These are phyloP conservation scores for Penicillium riverlandense DNA, from an alignment of 495 filamentous ascomycete species.

Conservation along the genomic window DNA sequence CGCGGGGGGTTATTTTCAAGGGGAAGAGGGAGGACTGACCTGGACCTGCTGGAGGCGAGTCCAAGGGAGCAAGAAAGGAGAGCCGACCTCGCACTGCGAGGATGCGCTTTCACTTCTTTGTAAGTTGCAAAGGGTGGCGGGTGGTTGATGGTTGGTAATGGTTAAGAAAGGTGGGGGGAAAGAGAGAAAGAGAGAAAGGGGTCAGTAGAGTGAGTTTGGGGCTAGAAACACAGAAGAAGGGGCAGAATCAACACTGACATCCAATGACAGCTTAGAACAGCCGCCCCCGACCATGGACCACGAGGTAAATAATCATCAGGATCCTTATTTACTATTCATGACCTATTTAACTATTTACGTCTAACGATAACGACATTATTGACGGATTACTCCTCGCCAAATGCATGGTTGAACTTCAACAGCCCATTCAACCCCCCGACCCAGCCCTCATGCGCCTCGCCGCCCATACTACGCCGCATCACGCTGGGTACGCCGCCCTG, in stretches of 20 bases:
- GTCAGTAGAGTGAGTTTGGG: neutral
- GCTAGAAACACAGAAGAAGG: conserved; percentile 1
- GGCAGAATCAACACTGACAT: neutral
- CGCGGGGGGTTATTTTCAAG: too few species aligned
- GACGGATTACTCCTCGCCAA: conserved; percentile 60
- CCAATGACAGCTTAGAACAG: too few species aligned
- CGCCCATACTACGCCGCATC: conserved; percentile 43
- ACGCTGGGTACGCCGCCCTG: conserved; percentile 52
- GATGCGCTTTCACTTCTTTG: conserved; percentile 5
- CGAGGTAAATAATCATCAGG: neutral
- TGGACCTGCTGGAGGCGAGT: too few species aligned
- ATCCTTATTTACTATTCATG: neutral
- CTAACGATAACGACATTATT: too few species aligned
- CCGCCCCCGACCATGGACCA: neutral
- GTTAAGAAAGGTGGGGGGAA: conserved; percentile 4
- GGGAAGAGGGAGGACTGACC: too few species aligned
- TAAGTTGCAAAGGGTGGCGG: neutral
- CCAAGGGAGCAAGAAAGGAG: neutral
- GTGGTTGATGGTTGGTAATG: neutral
- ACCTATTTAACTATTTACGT: neutral
- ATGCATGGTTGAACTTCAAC: conserved; percentile 96
- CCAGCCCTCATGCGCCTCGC: conserved; percentile 78
- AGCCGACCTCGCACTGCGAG: conserved; percentile 24
- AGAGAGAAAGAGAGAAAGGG: conserved; percentile 7
- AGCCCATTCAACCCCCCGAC: conserved; percentile 91